A percentile compares a stretch with the other conserved stretches of the same genome.
Evolutionary conservation across 345 rosid genomes (phyloP).

Genomic region (Gossypium anomalum): DNA sequence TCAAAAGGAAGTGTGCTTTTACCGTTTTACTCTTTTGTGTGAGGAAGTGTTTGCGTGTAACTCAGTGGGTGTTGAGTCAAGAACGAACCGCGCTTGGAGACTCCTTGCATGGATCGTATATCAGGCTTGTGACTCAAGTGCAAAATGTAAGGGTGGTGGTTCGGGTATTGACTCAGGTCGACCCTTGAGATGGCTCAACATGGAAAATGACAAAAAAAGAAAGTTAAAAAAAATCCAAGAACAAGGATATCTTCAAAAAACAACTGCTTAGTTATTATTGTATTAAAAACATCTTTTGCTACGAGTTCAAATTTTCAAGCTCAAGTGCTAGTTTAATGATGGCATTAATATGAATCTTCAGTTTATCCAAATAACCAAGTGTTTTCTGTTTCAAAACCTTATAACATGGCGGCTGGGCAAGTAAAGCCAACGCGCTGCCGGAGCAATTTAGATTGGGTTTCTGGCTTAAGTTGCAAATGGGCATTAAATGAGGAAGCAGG

Average conservation of each 20-base stretch:
- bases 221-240: background rate
- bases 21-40: background rate
- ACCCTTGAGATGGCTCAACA: conserved; percentile 37
- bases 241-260: background rate
- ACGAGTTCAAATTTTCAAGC: background rate
- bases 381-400: background rate
- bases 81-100: conserved; percentile 95
- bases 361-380: background rate
- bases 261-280: background rate
- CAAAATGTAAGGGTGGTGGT: conserved; percentile 85
- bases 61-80: conserved; percentile 81
- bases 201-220: background rate
- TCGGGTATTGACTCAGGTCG: conserved; percentile 99
- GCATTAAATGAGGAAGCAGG: conserved; percentile 38
- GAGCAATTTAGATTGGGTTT: background rate
- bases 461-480: background rate
- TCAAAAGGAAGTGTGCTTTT: background rate
- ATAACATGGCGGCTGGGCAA: background rate
- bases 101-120: conserved; percentile 48
- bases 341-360: no score
- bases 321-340: no score
- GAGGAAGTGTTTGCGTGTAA: background rate
- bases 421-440: background rate
- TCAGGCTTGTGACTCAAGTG: conserved; percentile 17
- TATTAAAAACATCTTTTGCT: conserved; percentile 3